These are phyloP conservation scores for Candida dajiaensis DNA, from an alignment of 805 yeast species.

Conservation along the genomic window DNA sequence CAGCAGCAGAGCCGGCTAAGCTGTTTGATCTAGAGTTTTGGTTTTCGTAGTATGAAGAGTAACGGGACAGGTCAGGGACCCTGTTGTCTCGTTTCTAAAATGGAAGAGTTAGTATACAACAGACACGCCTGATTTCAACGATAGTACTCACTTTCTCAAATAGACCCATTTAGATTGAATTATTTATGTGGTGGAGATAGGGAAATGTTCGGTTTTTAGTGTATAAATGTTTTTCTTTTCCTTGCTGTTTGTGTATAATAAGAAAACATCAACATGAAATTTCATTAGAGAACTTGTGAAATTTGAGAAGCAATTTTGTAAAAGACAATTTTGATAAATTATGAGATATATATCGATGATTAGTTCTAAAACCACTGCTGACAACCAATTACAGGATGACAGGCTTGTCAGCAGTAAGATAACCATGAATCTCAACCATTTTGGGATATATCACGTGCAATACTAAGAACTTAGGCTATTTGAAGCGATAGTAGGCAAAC, in stretches of 20 bases:
- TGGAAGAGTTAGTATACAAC: not conserved
- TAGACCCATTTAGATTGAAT: not conserved
- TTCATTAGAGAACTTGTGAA: not conserved
- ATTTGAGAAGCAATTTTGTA: not conserved
- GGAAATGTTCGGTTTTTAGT: not conserved
- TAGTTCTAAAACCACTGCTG: too few relatives aligned
- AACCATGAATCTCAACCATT: too few relatives aligned
- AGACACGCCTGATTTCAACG: not conserved
- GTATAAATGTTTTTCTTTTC: not conserved
- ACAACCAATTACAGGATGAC: too few relatives aligned
- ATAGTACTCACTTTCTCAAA: not conserved
- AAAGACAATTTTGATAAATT: too few relatives aligned
- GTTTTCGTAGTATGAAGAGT: slow-evolving; percentile 4
- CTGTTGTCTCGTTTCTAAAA: slow-evolving; percentile 3
- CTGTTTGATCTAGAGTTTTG: slow-evolving; percentile 4
- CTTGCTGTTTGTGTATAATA: not conserved
- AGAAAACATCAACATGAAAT: not conserved
- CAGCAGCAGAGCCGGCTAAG: slow-evolving; percentile 7
- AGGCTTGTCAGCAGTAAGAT: too few relatives aligned
- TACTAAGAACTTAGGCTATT: too few relatives aligned
- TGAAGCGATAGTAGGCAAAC: too few relatives aligned
- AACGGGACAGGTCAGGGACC: slow-evolving; percentile 6
- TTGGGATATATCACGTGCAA: too few relatives aligned
- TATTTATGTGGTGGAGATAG: not conserved
- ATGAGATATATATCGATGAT: too few relatives aligned